Base-by-base conservation (phyloP, 805 yeast species). In the Yamadazyma olivae region DNA sequence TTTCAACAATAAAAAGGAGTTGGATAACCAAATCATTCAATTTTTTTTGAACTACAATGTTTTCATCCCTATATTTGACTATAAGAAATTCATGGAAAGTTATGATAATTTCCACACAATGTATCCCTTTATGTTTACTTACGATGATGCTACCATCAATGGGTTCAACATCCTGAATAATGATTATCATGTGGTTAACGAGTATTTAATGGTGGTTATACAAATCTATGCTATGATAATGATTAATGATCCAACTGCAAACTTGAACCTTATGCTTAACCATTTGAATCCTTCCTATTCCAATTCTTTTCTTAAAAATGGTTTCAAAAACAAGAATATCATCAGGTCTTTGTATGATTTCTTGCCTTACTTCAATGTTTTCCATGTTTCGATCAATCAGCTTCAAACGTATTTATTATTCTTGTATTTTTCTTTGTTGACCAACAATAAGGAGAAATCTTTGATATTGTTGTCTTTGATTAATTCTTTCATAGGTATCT, bases 61-160 rank as follows among this genome's bases (percentile, higher is more conserved):
- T 16, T 64, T 76, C 40, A 65, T 76, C 17, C 81, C 81, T 3
- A 70, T 76, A 6, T 66, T 76, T 42, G 81, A 75, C 45, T 75
- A 71, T 44, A 72, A 69, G 31, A 56, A 64, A 24, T 75, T 76
- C 43, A 75, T 75, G 69, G 70, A 68, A 45, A 67, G 70, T 33
- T 76, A 76, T 31, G 70, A 67, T 30, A 70, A 65, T 6, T 65
- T 68, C 41, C 74, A 68, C 40, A 67, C 71, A 6, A 65, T 67
- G 72, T 67, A 67, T 36, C 74, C 74, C 6, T 67, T 67, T 37
- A 67, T 67, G 51, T 67, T 67, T 47, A 68, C 72, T 1, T 68
- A 68, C 40, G 71, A 67, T 35, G 72, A 67, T 44, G 63, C 71
- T 16, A 64, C 71, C 13, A 64, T 67, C 24, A 68, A 68, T 45